Percentiles rank a stretch among this genome's conserved stretches.
phyloP scores from a whole-genome alignment of 78 protist species.

The Pigoraptor vietnamica region DNA sequence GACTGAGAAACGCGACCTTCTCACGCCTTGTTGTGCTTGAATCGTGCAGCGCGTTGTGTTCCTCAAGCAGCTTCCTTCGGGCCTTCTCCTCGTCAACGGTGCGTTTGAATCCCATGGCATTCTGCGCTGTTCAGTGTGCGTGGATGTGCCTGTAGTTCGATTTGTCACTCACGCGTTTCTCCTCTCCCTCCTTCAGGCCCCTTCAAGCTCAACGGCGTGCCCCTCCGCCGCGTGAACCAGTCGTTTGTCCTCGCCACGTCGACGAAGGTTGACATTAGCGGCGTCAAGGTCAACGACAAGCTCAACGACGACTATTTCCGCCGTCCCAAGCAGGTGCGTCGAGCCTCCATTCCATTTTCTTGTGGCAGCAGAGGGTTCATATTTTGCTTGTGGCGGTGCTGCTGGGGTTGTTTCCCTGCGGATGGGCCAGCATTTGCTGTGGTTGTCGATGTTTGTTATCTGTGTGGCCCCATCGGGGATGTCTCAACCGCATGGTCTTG shows the following conservation, averaged over 20 bases:
- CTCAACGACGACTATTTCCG: slow-evolving; percentile 59
- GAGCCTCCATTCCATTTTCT: no score
- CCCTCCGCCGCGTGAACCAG: slow-evolving; percentile 94
- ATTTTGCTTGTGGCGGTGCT: neutral
- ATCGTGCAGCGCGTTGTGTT: slow-evolving; percentile 77
- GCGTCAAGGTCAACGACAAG: slow-evolving; percentile 43
- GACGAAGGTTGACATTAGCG: slow-evolving; percentile 57
- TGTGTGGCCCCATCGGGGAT: no score
- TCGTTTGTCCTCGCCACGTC: slow-evolving; percentile 95
- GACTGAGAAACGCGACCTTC: no score
- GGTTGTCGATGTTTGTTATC: no score
- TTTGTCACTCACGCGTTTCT: no score
- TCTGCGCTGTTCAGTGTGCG: no score
- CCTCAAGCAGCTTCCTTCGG: slow-evolving; percentile 88
- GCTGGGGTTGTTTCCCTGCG: neutral
- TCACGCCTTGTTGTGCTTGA: no score
- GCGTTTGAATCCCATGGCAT: neutral
- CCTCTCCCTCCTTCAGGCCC: slow-evolving; percentile 72
- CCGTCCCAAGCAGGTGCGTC: neutral
- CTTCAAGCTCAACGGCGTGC: slow-evolving; percentile 97
- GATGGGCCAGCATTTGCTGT: no score
- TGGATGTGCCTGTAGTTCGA: no score
- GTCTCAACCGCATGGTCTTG: no score
- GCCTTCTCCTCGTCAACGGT: slow-evolving; percentile 92
- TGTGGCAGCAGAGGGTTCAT: no score